Conservation (phyloP, 371 early-diverging fungal genomes). For the Nematocida parisii region DNA sequence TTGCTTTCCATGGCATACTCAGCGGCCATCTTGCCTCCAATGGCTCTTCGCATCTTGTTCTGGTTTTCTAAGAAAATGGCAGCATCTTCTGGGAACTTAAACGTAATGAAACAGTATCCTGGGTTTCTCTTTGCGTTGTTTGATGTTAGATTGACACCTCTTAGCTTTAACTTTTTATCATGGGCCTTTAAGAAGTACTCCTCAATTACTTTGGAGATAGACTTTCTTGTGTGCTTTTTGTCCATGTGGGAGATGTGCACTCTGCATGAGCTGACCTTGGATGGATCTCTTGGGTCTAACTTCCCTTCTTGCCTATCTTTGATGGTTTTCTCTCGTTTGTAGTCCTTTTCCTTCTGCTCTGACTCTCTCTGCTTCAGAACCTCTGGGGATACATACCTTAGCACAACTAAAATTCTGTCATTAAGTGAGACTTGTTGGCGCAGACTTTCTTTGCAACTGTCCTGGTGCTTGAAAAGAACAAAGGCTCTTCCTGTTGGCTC, state of each 20-base stretch:
- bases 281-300: conserved; percentile 35
- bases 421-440: conserved; percentile 55
- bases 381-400: conserved; percentile 60
- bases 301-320: conserved; percentile 41
- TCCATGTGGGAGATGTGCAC: conserved; percentile 63
- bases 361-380: conserved; percentile 59
- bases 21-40: conserved; percentile 54
- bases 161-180: conserved; percentile 54
- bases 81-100: conserved; percentile 62
- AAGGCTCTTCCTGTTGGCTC: conserved; percentile 66
- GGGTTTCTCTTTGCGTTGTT: conserved; percentile 61
- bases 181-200: conserved; percentile 47
- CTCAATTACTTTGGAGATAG: conserved; percentile 58
- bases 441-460: conserved; percentile 40
- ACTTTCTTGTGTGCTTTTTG: conserved; percentile 60
- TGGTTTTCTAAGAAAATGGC: conserved; percentile 57
- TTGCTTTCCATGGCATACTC: conserved; percentile 60
- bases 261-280: conserved; percentile 46
- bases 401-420: conserved; percentile 61
- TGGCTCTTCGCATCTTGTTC: conserved; percentile 10
- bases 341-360: conserved; percentile 51
- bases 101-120: conserved; percentile 68
- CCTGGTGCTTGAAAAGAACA: conserved; percentile 58
- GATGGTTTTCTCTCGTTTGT: conserved; percentile 29
- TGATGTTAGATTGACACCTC: conserved; percentile 55